These are phyloP conservation scores for Hirsutella rhossiliensis DNA, from an alignment of 2,329 filamentous ascomycete species.

Conservation along the genomic window DNA sequence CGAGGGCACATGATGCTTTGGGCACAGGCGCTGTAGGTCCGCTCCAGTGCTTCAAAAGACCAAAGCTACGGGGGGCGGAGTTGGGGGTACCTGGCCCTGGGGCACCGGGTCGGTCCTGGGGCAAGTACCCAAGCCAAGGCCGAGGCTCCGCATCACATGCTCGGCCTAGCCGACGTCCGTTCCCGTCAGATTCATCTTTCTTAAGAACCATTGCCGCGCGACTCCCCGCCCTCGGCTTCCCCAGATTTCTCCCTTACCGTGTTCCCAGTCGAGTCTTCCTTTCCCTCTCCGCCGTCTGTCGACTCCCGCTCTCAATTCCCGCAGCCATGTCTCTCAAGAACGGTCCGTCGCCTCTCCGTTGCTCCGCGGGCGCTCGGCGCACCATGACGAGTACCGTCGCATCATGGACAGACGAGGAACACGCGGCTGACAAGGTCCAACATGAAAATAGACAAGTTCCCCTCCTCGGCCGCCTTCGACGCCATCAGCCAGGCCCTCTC, in stretches of 20 bases:
- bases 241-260: too few species aligned
- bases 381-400: not conserved
- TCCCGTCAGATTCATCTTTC: not conserved
- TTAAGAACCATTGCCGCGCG: too few species aligned
- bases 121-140: not conserved
- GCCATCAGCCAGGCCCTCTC: slow-evolving; percentile 64
- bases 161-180: not conserved
- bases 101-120: too few species aligned
- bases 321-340: slow-evolving; percentile 59
- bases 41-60: too few species aligned
- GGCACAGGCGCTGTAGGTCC: too few species aligned
- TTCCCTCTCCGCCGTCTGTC: not conserved
- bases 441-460: slow-evolving; percentile 59
- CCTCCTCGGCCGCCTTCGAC: slow-evolving; percentile 85
- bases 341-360: slow-evolving; percentile 39
- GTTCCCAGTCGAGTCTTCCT: too few species aligned
- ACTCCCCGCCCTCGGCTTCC: too few species aligned
- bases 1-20: too few species aligned
- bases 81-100: too few species aligned
- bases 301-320: not conserved
- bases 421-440: not conserved
- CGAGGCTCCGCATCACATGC: not conserved
- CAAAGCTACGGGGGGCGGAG: too few species aligned
- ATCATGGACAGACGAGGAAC: not conserved
- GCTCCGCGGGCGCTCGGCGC: too few species aligned